Evolutionary conservation across 1,284 basidiomycete genomes (phyloP).

Genomic region (Ganoderma sinense): DNA sequence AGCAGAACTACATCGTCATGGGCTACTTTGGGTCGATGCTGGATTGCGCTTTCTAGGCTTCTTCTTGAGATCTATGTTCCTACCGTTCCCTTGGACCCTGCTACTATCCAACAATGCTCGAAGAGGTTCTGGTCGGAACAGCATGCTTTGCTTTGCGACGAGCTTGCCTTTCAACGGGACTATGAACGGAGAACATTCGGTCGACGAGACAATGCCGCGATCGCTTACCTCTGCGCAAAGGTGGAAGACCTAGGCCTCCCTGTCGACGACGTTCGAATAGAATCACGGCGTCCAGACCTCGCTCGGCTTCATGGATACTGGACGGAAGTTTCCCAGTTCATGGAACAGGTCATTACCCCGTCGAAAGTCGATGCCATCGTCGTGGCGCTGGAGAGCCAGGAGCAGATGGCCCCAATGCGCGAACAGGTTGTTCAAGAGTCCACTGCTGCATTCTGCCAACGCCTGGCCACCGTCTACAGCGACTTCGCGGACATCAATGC

Average conservation of each 20-base stretch:
- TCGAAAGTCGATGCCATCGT: constrained; percentile 55
- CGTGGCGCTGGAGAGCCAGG: constrained; percentile 42
- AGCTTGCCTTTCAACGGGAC: constrained; percentile 63
- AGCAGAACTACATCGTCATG: constrained; percentile 7
- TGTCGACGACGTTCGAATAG: constrained; percentile 33
- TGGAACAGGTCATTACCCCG: constrained; percentile 57
- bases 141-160: constrained; percentile 52
- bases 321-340: constrained; percentile 82
- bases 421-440: constrained; percentile 75
- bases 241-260: constrained; percentile 42
- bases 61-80: constrained; percentile 85
- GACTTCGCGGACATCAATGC: constrained; percentile 76
- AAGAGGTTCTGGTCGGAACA: constrained; percentile 60
- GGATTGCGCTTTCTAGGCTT: constrained; percentile 69
- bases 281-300: constrained; percentile 51
- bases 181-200: constrained; percentile 74
- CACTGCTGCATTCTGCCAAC: constrained; percentile 67
- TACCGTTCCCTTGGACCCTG: constrained; percentile 88
- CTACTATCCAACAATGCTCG: constrained; percentile 68
- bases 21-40: constrained; percentile 59
- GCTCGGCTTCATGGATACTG: constrained; percentile 80
- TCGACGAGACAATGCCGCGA: constrained; percentile 58
- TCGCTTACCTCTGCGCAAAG: constrained; percentile 51
- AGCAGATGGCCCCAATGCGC: constrained; percentile 50
- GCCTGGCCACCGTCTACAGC: constrained; percentile 62